Percentiles rank a stretch among this genome's conserved stretches.
Evolutionary conservation across 352 stramenopile species (phyloP).

Genomic region (Phytophthora cryptogea): DNA sequence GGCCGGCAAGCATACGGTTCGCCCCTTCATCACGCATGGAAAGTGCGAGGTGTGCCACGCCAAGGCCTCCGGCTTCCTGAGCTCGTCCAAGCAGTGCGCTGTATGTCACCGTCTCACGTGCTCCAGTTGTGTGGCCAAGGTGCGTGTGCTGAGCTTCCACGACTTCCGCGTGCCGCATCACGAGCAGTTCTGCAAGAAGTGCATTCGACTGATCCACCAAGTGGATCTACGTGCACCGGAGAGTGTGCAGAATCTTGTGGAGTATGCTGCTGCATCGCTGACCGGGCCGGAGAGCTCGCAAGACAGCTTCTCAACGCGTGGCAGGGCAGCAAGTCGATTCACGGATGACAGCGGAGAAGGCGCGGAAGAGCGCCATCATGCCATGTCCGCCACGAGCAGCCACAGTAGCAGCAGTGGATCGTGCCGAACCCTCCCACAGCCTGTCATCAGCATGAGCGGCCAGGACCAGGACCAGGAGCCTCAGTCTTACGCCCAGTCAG

Average conservation of each 20-base stretch:
- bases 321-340: slow-evolving; percentile 36
- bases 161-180: slow-evolving; percentile 60
- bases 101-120: slow-evolving; percentile 72
- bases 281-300: slow-evolving; percentile 27
- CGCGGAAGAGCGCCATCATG: slow-evolving; percentile 15
- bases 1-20: slow-evolving; percentile 41
- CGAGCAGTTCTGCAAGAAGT: slow-evolving; percentile 75
- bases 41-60: slow-evolving; percentile 70
- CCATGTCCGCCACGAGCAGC: slow-evolving; percentile 28
- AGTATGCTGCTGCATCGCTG: slow-evolving; percentile 44
- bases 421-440: slow-evolving; percentile 27
- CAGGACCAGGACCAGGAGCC: slow-evolving; percentile 9
- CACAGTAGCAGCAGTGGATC: slow-evolving; percentile 36
- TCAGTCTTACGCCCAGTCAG: slow-evolving; percentile 8
- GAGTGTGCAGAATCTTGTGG: slow-evolving; percentile 43
- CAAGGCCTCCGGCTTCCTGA: slow-evolving; percentile 61
- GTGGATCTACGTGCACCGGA: slow-evolving; percentile 62
- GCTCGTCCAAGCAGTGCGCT: slow-evolving; percentile 60
- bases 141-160: slow-evolving; percentile 61
- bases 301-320: slow-evolving; percentile 25
- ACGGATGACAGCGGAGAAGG: slow-evolving; percentile 39
- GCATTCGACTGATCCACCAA: slow-evolving; percentile 61
- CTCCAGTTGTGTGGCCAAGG: slow-evolving; percentile 61
- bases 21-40: slow-evolving; percentile 35
- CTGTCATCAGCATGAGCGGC: slow-evolving; percentile 23